Conservation (phyloP, 164 flowering plant species). For the Akebia trifoliata region DNA sequence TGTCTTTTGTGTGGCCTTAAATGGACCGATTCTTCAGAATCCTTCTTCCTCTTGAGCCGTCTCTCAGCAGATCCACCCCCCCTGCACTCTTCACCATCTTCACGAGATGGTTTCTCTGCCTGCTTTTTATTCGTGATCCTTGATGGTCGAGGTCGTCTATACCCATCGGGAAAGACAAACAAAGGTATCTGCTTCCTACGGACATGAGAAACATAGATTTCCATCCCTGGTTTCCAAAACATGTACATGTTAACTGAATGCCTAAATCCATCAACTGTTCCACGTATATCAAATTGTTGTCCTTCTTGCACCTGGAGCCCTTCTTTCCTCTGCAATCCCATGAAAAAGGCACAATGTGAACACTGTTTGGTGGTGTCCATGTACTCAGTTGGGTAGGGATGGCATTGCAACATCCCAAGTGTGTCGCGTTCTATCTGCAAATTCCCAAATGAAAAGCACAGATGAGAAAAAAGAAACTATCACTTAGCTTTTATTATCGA, state of each 20-base stretch:
- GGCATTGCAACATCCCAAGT: conserved; percentile 82
- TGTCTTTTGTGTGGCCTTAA: conserved; percentile 12
- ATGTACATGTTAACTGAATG: conserved; percentile 61
- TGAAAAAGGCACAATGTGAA: conserved; percentile 76
- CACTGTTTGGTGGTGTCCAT: conserved; percentile 58
- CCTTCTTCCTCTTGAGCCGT: conserved; percentile 21
- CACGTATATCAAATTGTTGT: conserved; percentile 94
- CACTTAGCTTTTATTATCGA: no score
- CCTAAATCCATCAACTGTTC: conserved; percentile 87
- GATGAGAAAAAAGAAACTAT: background rate
- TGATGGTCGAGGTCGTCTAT: conserved; percentile 49
- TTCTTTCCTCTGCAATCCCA: conserved; percentile 93
- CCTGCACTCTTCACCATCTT: conserved; percentile 26
- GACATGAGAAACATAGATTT: conserved; percentile 82
- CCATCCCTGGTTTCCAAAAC: conserved; percentile 95
- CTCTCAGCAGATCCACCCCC: conserved; percentile 28
- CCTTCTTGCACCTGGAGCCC: conserved; percentile 79
- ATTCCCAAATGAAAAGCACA: background rate
- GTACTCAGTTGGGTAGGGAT: conserved; percentile 87
- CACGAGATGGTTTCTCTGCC: conserved; percentile 28
- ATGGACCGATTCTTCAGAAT: conserved; percentile 16
- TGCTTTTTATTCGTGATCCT: conserved; percentile 34
- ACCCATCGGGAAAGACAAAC: conserved; percentile 81
- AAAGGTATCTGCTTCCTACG: conserved; percentile 78
- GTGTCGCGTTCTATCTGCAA: conserved; percentile 96